A percentile compares a stretch with the other conserved stretches of the same genome.
phyloP scores from a whole-genome alignment of 306 rosid genomes.

The Castanea crenata region DNA sequence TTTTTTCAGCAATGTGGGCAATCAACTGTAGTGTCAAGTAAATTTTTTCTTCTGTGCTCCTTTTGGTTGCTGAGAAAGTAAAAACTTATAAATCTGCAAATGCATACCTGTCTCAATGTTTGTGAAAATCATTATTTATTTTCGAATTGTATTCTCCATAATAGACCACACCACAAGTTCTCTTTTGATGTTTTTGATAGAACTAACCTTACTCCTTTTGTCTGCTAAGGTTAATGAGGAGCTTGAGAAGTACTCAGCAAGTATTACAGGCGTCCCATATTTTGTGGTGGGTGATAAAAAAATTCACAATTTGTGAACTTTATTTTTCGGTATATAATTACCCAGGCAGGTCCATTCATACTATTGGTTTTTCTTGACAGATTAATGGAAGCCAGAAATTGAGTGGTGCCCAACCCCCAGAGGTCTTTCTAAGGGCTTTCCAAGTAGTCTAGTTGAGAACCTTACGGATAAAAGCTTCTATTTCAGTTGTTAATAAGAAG shows the following conservation, averaged over 20 bases:
- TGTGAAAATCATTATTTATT: neutral
- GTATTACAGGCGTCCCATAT: conserved; percentile 73
- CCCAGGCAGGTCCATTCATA: neutral
- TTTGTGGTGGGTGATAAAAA: conserved; percentile 55
- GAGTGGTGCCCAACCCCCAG: conserved; percentile 77
- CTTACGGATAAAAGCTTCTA: neutral
- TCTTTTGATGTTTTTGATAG: neutral
- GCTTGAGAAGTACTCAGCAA: conserved; percentile 47
- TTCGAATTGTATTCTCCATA: neutral
- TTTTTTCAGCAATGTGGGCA: neutral
- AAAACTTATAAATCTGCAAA: neutral
- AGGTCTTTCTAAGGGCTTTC: conserved; percentile 75
- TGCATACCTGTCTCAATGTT: neutral
- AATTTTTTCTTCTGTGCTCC: neutral
- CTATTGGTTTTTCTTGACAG: conserved; percentile 41
- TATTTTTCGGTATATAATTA: neutral
- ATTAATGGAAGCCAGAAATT: conserved; percentile 63
- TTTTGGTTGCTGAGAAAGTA: neutral
- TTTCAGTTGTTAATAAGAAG: neutral
- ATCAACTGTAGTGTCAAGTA: neutral
- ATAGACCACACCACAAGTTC: neutral
- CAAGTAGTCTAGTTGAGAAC: conserved; percentile 40
- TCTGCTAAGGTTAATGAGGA: conserved; percentile 66
- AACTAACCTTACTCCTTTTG: conserved; percentile 28
- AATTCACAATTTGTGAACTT: neutral